Percentiles rank a stretch among this genome's conserved stretches.
phyloP scores from a whole-genome alignment of 1,284 basidiomycete genomes.

The Lentinula novae-zelandiae region DNA sequence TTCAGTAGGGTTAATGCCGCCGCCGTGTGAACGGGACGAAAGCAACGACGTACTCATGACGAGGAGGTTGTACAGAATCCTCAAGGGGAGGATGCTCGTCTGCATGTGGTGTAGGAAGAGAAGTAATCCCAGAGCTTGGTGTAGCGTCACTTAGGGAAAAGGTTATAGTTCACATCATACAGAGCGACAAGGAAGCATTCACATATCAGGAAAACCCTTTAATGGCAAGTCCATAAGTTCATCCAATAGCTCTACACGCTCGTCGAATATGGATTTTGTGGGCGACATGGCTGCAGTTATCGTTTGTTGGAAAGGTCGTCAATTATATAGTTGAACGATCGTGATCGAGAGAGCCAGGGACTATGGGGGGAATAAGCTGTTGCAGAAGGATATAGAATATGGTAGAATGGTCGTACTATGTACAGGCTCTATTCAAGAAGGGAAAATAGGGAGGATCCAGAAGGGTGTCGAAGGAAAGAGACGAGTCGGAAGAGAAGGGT shows the following conservation, averaged over 20 bases:
- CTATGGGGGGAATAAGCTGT: not conserved
- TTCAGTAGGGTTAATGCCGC: not conserved
- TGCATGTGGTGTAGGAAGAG: slow-evolving; percentile 15
- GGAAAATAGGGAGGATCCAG: not conserved
- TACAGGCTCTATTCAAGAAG: not conserved
- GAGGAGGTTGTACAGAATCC: slow-evolving; percentile 1
- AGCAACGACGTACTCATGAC: slow-evolving; percentile 9
- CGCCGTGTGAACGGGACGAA: not conserved
- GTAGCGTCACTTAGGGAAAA: slow-evolving; percentile 14
- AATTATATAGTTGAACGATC: not conserved
- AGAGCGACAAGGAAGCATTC: slow-evolving; percentile 6
- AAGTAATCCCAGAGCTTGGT: slow-evolving; percentile 15
- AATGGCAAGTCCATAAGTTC: slow-evolving; percentile 15
- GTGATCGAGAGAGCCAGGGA: slow-evolving; percentile 6
- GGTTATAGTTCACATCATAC: slow-evolving; percentile 3
- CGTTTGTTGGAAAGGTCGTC: too few species aligned
- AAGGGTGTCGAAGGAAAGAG: slow-evolving; percentile 7
- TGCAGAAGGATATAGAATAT: not conserved
- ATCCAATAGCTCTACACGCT: slow-evolving; percentile 12
- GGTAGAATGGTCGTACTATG: not conserved
- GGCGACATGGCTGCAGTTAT: not conserved
- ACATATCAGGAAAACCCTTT: slow-evolving; percentile 16
- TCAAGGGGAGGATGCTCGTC: slow-evolving; percentile 5
- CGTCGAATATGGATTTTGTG: slow-evolving; percentile 5
- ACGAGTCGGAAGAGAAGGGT: not conserved